Evolutionary conservation across 345 rosid species (phyloP), one percentile per base, ranked within the genome.

Genomic region (Carallia brachiata): DNA sequence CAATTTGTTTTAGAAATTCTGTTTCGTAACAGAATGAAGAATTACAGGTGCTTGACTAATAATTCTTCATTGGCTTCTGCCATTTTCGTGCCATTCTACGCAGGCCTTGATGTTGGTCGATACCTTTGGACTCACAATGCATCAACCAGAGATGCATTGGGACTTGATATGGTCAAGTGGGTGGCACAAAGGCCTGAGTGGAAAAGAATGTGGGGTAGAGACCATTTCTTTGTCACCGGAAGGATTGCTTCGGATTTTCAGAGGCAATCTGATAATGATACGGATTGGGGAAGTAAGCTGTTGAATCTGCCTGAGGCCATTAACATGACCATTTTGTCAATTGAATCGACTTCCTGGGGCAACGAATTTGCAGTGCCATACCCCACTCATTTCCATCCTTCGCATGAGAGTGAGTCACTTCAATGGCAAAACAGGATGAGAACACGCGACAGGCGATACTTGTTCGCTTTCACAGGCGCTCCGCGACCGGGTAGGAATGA

Each of bases 341-440:
- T 69, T 6, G 78, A 75, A 39, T n/a, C 73, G 5, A 75, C 44
- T 19, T 60, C 70, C 0, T 58, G 57, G 73, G 65, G 61, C 37
- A 75, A 75, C 19, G 69, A 75, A 39, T 57, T 75, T 27, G 65
- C 78, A 15, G 18, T 75, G 50, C 74, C 78, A 47, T 75, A 75
- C 40, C 78, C 74, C 16, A 63, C 73, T 0, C 55, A 75, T 52
- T 75, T 75, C 54, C 78, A 75, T 37, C 78, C 73, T 15, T 9
- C 65, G 4, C 44, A 4, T 17, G 69, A 63, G 8, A 15, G 18
- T 12, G 60, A 75, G 61, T 40, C 58, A 13, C 9, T 44, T 12
- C 54, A 64, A 59, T 75, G 78, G 78, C 73, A 69, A 23, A 56
- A 56, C 13, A 34, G 61, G 16, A 64, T 64, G 52, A 65, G 61